These are phyloP conservation scores for Calycina herbarum DNA, from an alignment of 2,329 filamentous ascomycete genomes.

Conservation along the genomic window DNA sequence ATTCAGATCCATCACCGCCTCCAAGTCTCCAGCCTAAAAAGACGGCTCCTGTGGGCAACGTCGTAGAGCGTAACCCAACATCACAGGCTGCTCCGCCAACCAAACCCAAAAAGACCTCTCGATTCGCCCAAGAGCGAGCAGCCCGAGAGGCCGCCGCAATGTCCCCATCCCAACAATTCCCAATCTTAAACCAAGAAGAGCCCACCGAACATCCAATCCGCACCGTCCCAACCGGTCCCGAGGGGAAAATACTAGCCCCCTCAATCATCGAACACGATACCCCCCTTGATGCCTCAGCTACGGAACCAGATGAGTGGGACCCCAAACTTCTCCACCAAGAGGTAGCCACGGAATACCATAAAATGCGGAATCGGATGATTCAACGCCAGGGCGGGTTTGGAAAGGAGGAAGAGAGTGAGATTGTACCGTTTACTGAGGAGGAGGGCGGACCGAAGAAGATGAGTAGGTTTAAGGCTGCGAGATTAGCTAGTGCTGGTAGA, in stretches of 20 bases:
- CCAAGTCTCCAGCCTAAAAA: slow-evolving; percentile 19
- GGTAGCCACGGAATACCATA: slow-evolving; percentile 80
- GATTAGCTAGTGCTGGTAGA: slow-evolving; percentile 56
- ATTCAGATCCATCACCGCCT: slow-evolving; percentile 40
- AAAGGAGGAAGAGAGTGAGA: slow-evolving; percentile 62
- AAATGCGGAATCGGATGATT: slow-evolving; percentile 78
- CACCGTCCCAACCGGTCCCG: slow-evolving; percentile 38
- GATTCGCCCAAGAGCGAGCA: slow-evolving; percentile 10
- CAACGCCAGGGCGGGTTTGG: slow-evolving; percentile 81
- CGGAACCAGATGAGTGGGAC: slow-evolving; percentile 67
- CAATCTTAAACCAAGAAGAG: slow-evolving; percentile 31
- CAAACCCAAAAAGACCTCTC: slow-evolving; percentile 39
- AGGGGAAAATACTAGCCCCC: slow-evolving; percentile 56
- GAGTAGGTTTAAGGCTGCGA: slow-evolving; percentile 73
- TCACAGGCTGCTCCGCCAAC: slow-evolving; percentile 22
- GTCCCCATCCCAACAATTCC: slow-evolving; percentile 29
- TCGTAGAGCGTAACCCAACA: slow-evolving; percentile 39
- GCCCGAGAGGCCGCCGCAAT: slow-evolving; percentile 22
- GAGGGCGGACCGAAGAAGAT: slow-evolving; percentile 63
- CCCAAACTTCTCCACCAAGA: slow-evolving; percentile 72
- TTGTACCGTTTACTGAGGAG: slow-evolving; percentile 65
- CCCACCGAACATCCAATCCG: slow-evolving; percentile 23
- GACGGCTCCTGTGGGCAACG: slow-evolving; percentile 48
- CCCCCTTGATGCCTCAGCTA: slow-evolving; percentile 31
- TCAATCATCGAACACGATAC: slow-evolving; percentile 56